phyloP scores from a whole-genome alignment of 169 alveolate species.

The Plasmodium inui region DNA sequence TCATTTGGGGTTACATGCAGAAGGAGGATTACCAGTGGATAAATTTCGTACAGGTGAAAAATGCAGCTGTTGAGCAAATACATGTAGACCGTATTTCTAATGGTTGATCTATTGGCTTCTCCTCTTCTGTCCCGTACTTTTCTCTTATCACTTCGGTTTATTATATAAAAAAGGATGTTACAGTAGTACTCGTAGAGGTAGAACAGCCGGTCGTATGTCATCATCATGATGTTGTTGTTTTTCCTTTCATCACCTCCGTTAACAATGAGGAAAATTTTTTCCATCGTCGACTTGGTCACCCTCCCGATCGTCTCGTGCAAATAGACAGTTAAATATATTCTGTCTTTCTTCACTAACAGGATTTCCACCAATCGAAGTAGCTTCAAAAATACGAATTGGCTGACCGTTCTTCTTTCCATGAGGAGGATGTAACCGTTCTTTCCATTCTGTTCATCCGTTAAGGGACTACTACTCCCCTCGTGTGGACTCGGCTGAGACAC shows the following conservation, averaged over 20 bases:
- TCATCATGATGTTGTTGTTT: background rate
- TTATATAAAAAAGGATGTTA: conserved; percentile 24
- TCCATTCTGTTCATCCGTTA: background rate
- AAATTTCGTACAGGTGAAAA: conserved; percentile 42
- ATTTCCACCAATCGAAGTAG: conserved; percentile 21
- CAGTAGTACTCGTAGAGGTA: conserved; percentile 43
- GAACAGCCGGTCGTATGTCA: conserved; percentile 15
- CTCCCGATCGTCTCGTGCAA: conserved; percentile 17
- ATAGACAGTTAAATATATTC: conserved; percentile 11
- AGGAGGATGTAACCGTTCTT: background rate
- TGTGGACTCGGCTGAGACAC: background rate
- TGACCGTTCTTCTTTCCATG: conserved; percentile 1
- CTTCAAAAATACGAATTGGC: conserved; percentile 29
- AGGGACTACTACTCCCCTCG: background rate
- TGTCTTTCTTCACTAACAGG: background rate
- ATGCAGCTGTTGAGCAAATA: conserved; percentile 8
- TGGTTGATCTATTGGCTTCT: background rate
- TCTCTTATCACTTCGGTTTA: background rate
- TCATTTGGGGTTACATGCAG: background rate
- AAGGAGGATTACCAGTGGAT: background rate
- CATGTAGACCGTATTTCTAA: background rate
- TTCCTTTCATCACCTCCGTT: background rate
- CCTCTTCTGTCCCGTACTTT: background rate
- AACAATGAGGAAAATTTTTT: background rate
- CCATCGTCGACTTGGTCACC: background rate